Evolutionary conservation across 495 filamentous ascomycete species (phyloP), one percentile per base, ranked within the genome.

Genomic region (Cetradonia linearis): DNA sequence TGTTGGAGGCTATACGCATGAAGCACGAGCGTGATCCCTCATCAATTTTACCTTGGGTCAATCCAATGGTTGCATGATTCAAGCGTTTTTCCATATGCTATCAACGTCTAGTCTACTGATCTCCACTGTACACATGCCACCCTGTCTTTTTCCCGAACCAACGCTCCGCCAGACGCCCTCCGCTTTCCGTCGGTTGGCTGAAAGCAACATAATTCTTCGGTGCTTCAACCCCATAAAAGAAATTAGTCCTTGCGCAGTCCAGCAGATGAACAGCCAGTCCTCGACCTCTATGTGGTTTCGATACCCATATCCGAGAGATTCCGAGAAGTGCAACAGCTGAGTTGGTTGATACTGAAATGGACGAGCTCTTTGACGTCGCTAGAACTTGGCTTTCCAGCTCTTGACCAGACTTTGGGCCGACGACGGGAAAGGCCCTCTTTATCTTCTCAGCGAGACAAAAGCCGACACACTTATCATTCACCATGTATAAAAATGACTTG

Each of bases 141-240:
- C 71, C 73, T 58, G 72, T 71, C 44, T 75, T 70, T 2, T 62
- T 69, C 37, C 77, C 78, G 61, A 86, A 88, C 72, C 86, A 89
- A 44, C 75, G 76, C 69, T 79, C 75, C 13, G 86, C 86, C 61
- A 89, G 71, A 42, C 68, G 65, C 27, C 76, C 78, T 27, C 86
- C 86, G 66, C 82, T 86, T 66, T 83, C 84, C 3, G 85, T 89
- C n/a, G 85, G 84, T 65, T 88, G 86, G 67, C 84, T 87, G 68
- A 88, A 88, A 25, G 86, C 86, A 34, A 89, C 76, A 64, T 77
- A 68, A 33, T 76, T 72, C 70, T 85, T 87, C 37, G 79, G 74
- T 42, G 86, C 76, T 61, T 78, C 77, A 76, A 86, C 79, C 0
- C 84, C 84, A 66, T 85, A 85, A 42, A 86, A 80, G 66, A 84